Evolutionary conservation across 768 basidiomycete genomes (phyloP).

Genomic region (Inosperma sp.): DNA sequence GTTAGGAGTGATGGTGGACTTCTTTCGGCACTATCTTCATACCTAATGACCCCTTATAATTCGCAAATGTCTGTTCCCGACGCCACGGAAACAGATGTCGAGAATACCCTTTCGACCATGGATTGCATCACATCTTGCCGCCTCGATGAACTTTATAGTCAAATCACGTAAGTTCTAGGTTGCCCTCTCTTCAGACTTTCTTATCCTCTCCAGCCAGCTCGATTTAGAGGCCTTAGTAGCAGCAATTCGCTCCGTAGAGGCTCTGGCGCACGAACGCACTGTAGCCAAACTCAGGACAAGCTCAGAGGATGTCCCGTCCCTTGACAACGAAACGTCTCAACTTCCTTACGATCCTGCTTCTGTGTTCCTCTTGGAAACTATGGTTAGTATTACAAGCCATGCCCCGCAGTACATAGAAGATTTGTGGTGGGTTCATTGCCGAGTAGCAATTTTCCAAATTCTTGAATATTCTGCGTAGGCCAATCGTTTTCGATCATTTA

Average conservation of each 20-base stretch:
- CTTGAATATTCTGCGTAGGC: conserved; percentile 50
- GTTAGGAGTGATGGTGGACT: conserved; percentile 83
- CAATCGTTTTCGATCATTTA: conserved; percentile 90
- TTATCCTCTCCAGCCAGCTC: conserved; percentile 51
- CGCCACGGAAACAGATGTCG: conserved; percentile 87
- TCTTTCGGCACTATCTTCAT: conserved; percentile 89
- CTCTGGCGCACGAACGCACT: conserved; percentile 85
- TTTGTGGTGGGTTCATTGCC: conserved; percentile 62
- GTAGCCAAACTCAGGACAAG: conserved; percentile 72
- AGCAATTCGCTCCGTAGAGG: conserved; percentile 81
- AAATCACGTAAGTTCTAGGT: conserved; percentile 72
- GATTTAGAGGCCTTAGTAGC: conserved; percentile 77
- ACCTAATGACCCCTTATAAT: conserved; percentile 92
- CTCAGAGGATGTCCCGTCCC: conserved; percentile 50
- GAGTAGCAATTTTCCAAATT: not conserved
- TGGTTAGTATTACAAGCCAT: conserved; percentile 84
- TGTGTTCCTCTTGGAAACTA: conserved; percentile 89
- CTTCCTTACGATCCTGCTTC: conserved; percentile 94
- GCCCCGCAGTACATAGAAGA: conserved; percentile 78
- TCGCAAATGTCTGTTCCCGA: conserved; percentile 76
- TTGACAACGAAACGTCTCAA: conserved; percentile 45
- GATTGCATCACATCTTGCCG: conserved; percentile 94
- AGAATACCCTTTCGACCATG: conserved; percentile 90
- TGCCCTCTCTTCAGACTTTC: not conserved
- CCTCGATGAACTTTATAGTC: conserved; percentile 88